Conservation (phyloP, 164 flowering plant species). For the Sedum album region DNA sequence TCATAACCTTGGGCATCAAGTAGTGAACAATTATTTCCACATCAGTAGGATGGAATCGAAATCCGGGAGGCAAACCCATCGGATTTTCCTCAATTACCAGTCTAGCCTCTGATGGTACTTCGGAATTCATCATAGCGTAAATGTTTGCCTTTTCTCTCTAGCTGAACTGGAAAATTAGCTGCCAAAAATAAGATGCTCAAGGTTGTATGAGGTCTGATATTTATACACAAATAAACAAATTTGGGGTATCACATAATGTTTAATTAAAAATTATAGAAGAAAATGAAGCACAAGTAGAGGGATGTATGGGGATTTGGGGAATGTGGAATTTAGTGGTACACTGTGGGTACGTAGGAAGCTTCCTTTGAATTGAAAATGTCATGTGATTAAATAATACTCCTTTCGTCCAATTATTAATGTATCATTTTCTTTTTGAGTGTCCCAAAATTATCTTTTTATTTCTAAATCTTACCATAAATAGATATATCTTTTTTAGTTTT, state of each 20-base stretch:
- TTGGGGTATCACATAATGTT: background rate
- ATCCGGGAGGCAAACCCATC: conserved; percentile 4
- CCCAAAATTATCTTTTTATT: too few species aligned
- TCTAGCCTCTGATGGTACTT: background rate
- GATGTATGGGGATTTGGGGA: background rate
- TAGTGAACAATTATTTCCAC: conserved; percentile 5
- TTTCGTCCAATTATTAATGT: too few species aligned
- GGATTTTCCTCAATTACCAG: background rate
- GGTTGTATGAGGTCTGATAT: background rate
- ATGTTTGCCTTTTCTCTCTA: background rate
- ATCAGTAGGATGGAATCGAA: conserved; percentile 7
- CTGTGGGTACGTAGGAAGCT: background rate
- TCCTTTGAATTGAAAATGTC: background rate
- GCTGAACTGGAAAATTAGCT: background rate
- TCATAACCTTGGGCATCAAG: conserved; percentile 4
- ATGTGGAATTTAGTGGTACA: background rate
- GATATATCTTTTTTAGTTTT: too few species aligned
- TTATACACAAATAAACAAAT: background rate
- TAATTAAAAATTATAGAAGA: background rate
- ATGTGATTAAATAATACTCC: too few species aligned
- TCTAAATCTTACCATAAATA: too few species aligned
- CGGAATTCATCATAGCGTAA: background rate
- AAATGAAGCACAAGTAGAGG: background rate
- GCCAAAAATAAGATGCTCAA: background rate
- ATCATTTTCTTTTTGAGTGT: too few species aligned